Percentiles rank a stretch among this genome's conserved stretches.
phyloP scores from a whole-genome alignment of 805 yeast genomes.

The Kodamaea kaohsiungensis region DNA sequence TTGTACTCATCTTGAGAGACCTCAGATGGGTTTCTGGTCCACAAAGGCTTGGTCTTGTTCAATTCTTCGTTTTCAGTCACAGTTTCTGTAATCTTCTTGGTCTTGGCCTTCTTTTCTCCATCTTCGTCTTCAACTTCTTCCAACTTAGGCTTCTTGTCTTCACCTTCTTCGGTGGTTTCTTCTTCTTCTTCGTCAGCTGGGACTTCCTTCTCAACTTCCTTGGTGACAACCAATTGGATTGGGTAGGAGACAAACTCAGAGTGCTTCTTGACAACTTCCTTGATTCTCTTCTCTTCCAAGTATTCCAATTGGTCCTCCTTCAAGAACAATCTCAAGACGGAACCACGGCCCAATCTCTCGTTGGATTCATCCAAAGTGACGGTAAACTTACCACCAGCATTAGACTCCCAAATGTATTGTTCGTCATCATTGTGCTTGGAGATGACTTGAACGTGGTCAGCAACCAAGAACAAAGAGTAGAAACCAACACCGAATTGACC shows the following conservation, averaged over 20 bases:
- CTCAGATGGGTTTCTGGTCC: slow-evolving; percentile 99
- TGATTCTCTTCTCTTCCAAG: slow-evolving; percentile 98
- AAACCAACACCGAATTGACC: slow-evolving; percentile 99
- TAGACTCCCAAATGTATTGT: slow-evolving; percentile 99
- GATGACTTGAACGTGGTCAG: slow-evolving; percentile 97
- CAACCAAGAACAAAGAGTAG: slow-evolving; percentile 98
- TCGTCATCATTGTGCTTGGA: slow-evolving; percentile 99
- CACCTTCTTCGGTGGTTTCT: slow-evolving; percentile 48
- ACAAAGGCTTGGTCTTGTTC: slow-evolving; percentile 97
- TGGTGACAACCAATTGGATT: slow-evolving; percentile 95
- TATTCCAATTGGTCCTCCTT: slow-evolving; percentile 99
- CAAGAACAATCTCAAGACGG: slow-evolving; percentile 90
- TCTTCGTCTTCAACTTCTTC: slow-evolving; percentile 78
- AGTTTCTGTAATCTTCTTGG: slow-evolving; percentile 87
- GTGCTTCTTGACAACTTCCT: slow-evolving; percentile 99
- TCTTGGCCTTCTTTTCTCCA: slow-evolving; percentile 63
- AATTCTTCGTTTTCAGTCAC: slow-evolving; percentile 97
- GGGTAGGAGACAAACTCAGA: slow-evolving; percentile 99
- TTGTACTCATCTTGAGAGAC: slow-evolving; percentile 98
- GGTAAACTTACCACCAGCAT: slow-evolving; percentile 99
- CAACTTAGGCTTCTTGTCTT: slow-evolving; percentile 69
- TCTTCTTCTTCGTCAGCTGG: slow-evolving; percentile 80
- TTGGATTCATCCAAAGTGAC: slow-evolving; percentile 85
- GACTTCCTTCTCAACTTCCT: slow-evolving; percentile 98
- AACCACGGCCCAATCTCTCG: slow-evolving; percentile 92